Conservation (phyloP, 306 rosid genomes). For the Vigna reflexopilosa region DNA sequence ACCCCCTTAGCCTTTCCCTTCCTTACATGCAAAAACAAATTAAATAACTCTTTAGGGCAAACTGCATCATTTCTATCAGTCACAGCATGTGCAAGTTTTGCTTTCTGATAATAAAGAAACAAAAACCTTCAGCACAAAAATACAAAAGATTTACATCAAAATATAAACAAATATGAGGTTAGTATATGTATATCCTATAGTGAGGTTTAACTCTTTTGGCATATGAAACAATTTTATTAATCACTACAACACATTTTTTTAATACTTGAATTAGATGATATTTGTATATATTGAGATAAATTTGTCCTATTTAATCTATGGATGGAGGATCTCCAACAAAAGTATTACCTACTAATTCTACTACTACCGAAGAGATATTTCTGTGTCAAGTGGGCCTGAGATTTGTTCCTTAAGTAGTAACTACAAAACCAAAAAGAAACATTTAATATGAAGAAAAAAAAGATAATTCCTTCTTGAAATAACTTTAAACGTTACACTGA, state of each 20-base stretch:
- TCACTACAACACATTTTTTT: no score
- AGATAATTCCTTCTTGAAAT: not conserved
- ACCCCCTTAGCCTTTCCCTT: not conserved
- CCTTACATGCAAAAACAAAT: no score
- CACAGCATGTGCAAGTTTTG: not conserved
- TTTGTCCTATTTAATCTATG: no score
- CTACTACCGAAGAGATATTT: not conserved
- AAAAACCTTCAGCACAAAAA: no score
- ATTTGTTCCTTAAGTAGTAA: slow-evolving; percentile 6
- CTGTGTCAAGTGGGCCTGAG: not conserved
- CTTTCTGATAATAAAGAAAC: no score
- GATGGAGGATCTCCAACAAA: no score
- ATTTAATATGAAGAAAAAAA: no score
- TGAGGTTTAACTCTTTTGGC: not conserved
- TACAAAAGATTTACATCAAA: not conserved
- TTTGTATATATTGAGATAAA: no score
- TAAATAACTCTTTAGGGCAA: not conserved
- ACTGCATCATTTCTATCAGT: not conserved
- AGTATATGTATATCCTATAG: not conserved
- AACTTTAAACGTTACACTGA: not conserved
- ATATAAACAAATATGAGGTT: not conserved
- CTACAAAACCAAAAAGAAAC: not conserved
- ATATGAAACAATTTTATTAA: not conserved
- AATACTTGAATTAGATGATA: no score
- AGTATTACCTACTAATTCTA: not conserved